Evolutionary conservation across 192 early-diverging fungal genomes (phyloP), one percentile per base, ranked within the genome.

Genomic region (Thamnidium elegans): DNA sequence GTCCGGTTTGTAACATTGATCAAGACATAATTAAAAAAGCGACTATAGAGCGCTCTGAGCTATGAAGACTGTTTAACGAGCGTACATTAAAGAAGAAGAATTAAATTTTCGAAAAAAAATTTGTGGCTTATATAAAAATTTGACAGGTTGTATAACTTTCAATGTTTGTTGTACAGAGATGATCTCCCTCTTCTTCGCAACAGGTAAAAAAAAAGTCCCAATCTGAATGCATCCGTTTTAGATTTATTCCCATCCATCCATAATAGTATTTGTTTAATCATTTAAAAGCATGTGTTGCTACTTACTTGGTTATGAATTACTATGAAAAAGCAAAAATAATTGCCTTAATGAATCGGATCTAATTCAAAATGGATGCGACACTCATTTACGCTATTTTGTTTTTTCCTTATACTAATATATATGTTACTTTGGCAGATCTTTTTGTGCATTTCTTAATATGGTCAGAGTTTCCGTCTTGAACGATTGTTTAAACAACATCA

Each of bases 401-500:
- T 43, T 15, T 10, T 62, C 9, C 43, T 19, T 31, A 26, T 42
- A 45, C 7, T 21, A 7, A 45, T 4, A 21, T 8, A 3, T 17
- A 26, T 17, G 4, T 17, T 30, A 26, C 21, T 30, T 26, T 21
- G 19, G 30, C 45, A 48, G 46, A 59, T 20, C 34, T 51, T 54
- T 23, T 54, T 43, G 31, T 50, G 34, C 44, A 50, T 63, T 52
- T 53, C 61, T 64, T 21, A 90, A 84, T 79, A 96, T 96, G 94
- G 93, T 97, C 82, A 89, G 93, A 84, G 89, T 96, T 68, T 97
- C 95, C 72, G 95, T 99, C 63, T 84, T 84, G 82, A 90, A 89
- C 88, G 94, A 97, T 83, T 94, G 92, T 84, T 90, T 99, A 70
- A 97, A 97, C 88, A 91, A 85, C 85, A 97, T 99, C 82, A 90